Percentiles rank a stretch among this genome's conserved stretches.
These are phyloP conservation scores for Argentina anserina DNA, from an alignment of 306 rosid species.

Conservation along the genomic window DNA sequence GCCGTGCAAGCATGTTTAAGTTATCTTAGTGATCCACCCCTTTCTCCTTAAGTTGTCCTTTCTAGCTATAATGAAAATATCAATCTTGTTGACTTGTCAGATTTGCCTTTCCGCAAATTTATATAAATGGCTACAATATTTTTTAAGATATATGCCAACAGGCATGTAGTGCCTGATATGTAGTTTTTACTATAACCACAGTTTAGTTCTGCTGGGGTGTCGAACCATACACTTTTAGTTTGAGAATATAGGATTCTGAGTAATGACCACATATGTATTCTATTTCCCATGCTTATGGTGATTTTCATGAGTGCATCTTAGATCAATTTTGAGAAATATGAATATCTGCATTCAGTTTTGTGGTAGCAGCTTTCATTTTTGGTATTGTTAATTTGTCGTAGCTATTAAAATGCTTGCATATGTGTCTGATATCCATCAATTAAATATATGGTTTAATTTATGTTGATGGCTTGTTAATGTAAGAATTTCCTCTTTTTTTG, in stretches of 20 bases:
- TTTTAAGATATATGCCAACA: not conserved
- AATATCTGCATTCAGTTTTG: not conserved
- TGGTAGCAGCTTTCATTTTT: not conserved
- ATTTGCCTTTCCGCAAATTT: not conserved
- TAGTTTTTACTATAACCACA: not conserved
- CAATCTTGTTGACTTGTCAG: not conserved
- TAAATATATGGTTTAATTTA: no score
- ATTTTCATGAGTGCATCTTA: not conserved
- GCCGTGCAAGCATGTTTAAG: not conserved
- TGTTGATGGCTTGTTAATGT: slow-evolving; percentile 10
- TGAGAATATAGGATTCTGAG: not conserved
- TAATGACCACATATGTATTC: not conserved
- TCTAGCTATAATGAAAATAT: not conserved
- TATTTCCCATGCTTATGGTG: not conserved
- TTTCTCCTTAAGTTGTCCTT: not conserved
- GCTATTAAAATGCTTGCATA: not conserved
- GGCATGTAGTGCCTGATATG: not conserved
- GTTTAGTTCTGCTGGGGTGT: not conserved
- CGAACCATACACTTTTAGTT: not conserved
- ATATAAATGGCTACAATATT: not conserved
- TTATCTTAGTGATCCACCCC: not conserved
- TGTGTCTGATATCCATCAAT: no score
- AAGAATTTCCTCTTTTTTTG: slow-evolving; percentile 32
- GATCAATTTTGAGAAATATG: not conserved
- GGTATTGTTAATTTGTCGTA: slow-evolving; percentile 1